Base-by-base conservation (phyloP, 768 basidiomycete genomes). In the Lentinula raphanica region DNA sequence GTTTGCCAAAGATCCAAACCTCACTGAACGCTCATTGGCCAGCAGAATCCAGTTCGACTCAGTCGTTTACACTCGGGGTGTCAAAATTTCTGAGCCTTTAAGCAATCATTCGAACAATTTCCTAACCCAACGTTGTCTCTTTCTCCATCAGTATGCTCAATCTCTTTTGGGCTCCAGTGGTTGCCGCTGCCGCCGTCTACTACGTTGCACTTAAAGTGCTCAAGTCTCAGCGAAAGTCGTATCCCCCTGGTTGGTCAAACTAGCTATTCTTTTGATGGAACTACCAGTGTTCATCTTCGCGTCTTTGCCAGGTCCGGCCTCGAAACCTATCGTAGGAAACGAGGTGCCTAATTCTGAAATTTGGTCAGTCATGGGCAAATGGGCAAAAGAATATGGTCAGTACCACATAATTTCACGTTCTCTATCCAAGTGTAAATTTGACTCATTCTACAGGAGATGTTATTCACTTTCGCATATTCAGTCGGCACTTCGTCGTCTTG, bases 401-500 rank as follows among this genome's bases (percentile, higher is more conserved):
- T 15, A 49, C 0, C 28, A n/a, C n/a, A n/a, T n/a, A n/a, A n/a
- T n/a, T n/a, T n/a, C n/a, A 44, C 1, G 1, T 29, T 28, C 31
- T 49, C 2, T 9, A 44, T 29, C 15, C 9, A 3, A 49, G 27
- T 28, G 13, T 4, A 29, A 9, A 49, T 49, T 28, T 49, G 29
- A 49, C 11, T 49, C 27, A 13, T 13, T 29, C 13, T 49, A 32
- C 48, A 49, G 48, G 48, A 28, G 48, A 49, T 11, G n/a, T 49
- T 4, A 8, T 49, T 28, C 48, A 49, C 48, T 49, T 49, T 11
- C 48, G 48, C 31, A 49, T 49, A 15, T 49, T 49, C 31, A 49
- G 48, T 49, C 48, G 48, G 48, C 48, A 49, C 29, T 49, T 49
- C 25, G 19, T 49, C 29, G 48, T 49, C 9, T 49, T 49, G 48